phyloP scores from a whole-genome alignment of 306 rosid genomes.

The Sicyos edulis region DNA sequence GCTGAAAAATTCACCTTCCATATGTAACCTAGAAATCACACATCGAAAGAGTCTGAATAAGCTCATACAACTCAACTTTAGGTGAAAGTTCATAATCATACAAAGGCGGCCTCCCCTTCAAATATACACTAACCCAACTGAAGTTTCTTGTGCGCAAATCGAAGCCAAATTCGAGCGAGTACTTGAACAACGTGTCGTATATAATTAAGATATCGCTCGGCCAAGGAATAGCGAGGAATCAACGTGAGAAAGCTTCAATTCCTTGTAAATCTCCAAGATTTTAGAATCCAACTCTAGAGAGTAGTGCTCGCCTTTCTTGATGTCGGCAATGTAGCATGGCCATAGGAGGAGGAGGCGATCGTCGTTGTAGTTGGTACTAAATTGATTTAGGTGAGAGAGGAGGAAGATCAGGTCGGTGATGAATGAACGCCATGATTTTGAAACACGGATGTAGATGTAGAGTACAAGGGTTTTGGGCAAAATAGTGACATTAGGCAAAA shows the following conservation, averaged over 20 bases:
- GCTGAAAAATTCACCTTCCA: conserved; percentile 9
- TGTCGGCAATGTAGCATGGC: neutral
- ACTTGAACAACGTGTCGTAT: conserved; percentile 11
- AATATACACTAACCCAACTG: conserved; percentile 19
- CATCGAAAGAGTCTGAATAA: conserved; percentile 16
- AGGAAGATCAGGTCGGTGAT: conserved; percentile 1
- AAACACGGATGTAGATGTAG: conserved; percentile 9
- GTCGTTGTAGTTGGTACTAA: neutral
- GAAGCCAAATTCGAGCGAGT: conserved; percentile 21
- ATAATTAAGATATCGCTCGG: conserved; percentile 17
- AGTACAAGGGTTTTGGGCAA: conserved; percentile 16
- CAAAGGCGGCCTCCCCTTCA: neutral
- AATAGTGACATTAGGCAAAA: no score
- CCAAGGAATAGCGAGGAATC: conserved; percentile 17
- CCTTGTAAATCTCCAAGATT: neutral
- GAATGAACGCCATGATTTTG: conserved; percentile 7
- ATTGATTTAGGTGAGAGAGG: conserved; percentile 9
- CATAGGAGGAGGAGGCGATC: conserved; percentile 18
- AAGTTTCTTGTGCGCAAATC: conserved; percentile 18
- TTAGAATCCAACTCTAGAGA: conserved; percentile 21
- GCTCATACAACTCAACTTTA: conserved; percentile 12
- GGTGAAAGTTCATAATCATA: conserved; percentile 18
- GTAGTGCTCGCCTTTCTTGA: conserved; percentile 21
- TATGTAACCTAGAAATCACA: conserved; percentile 18
- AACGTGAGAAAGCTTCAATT: conserved; percentile 1